Base-by-base conservation (phyloP, 2,329 filamentous ascomycete genomes). In the Domatiomyces globalis region DNA sequence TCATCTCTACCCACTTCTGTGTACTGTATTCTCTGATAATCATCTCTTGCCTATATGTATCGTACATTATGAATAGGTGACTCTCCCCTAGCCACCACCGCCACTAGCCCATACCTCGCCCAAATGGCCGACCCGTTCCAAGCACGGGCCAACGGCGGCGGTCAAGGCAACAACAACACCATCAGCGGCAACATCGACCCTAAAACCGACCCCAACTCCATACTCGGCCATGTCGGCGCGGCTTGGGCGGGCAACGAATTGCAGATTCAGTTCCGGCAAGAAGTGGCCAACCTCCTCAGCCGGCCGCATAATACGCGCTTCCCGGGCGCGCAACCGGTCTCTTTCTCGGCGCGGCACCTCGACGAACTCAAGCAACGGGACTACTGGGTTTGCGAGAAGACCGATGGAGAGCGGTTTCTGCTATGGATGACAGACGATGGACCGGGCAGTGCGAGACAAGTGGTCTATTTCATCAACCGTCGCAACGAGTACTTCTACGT, bases 321-420 rank as follows among this genome's bases (percentile, higher is more conserved):
- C 61, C 89, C 92, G 0, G 92, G 81, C 62, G 90, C 92, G 49
- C 92, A 98, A 67, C 92, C 92, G 12, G 89, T 98, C 58, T 94
- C 87, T 63, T 98, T 98, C 66, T 76, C 85, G 50, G 76, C 84
- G 52, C 76, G 79, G 61, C 92, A 98, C 67, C 69, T 96, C 8
- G 72, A 81, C n/a, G 88, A 94, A 70, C 77, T 98, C 36, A 80
- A 83, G 55, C 75, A 76, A 53, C 76, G 85, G 63, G 92, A 96
- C 69, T 98, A 96, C 72, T 98, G 89, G 66, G 85, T 98, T 58
- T 95, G 90, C 73, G 92, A 98, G 70, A 98, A 98, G 72, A 95
- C 90, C 1, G 92, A 98, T 65, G 92, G 92, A 50, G 87, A 96
- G 57, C 82, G 92, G 57, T 95, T 94, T 67, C 78, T 98, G n/a